A percentile compares a stretch with the other conserved stretches of the same genome.
Evolutionary conservation across 2,329 filamentous ascomycete species (phyloP).

Genomic region (Alternaria tenuissima): DNA sequence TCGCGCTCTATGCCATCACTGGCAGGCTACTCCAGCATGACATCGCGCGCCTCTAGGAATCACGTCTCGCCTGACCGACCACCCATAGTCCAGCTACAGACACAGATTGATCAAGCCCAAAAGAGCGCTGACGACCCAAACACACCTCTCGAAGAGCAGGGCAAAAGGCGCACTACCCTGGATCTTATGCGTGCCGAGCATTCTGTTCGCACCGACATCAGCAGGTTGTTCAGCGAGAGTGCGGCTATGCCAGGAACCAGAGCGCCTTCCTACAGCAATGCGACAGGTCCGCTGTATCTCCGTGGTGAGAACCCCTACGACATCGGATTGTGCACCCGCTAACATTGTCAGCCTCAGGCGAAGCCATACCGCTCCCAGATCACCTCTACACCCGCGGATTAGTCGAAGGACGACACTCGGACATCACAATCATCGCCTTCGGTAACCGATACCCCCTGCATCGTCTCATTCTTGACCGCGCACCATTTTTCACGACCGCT

Average conservation of each 20-base stretch:
- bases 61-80: constrained; percentile 38
- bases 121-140: constrained; percentile 61
- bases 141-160: constrained; percentile 47
- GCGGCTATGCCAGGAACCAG: constrained; percentile 49
- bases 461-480: constrained; percentile 63
- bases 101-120: constrained; percentile 53
- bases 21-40: constrained; percentile 31
- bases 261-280: constrained; percentile 53
- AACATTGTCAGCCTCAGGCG: constrained; percentile 41
- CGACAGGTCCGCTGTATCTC: constrained; percentile 45
- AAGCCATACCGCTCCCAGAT: constrained; percentile 56
- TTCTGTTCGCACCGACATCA: constrained; percentile 55
- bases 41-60: constrained; percentile 39
- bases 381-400: constrained; percentile 63
- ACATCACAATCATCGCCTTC: constrained; percentile 64
- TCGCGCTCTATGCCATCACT: constrained; percentile 43
- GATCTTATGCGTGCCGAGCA: constrained; percentile 48
- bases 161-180: constrained; percentile 30
- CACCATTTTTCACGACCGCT: constrained; percentile 64
- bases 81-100: constrained; percentile 42
- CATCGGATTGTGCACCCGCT: constrained; percentile 10
- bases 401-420: constrained; percentile 61
- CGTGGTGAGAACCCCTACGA: constrained; percentile 29
- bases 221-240: constrained; percentile 55
- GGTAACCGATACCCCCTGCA: constrained; percentile 62